These are phyloP conservation scores for Liriodendron chinense DNA, from an alignment of 164 flowering plant genomes.

Conservation along the genomic window DNA sequence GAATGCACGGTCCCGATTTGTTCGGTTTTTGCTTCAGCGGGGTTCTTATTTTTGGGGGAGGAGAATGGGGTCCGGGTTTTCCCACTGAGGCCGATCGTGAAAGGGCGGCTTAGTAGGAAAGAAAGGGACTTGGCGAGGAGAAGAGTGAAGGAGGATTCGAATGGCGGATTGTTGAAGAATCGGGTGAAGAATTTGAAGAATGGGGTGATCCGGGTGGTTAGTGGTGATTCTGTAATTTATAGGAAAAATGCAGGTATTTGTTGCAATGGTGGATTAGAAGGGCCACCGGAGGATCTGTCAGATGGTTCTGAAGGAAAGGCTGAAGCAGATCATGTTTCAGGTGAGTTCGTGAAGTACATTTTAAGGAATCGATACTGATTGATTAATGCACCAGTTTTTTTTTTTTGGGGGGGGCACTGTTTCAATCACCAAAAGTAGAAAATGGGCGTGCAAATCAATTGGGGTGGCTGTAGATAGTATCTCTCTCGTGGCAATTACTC, in stretches of 20 bases:
- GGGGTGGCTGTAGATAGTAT: not conserved
- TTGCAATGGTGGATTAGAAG: constrained; percentile 15
- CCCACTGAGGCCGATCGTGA: constrained; percentile 55
- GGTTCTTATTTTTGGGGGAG: constrained; percentile 73
- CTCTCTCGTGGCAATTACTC: not conserved
- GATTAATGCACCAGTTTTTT: not conserved
- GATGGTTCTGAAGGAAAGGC: constrained; percentile 27
- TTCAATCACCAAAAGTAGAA: not conserved
- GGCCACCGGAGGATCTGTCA: constrained; percentile 14
- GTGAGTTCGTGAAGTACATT: constrained; percentile 31
- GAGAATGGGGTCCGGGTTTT: constrained; percentile 77
- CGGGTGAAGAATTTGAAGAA: constrained; percentile 27
- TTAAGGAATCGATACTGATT: not conserved
- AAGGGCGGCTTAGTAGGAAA: constrained; percentile 41
- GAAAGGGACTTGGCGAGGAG: constrained; percentile 3
- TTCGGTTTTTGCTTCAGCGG: constrained; percentile 43
- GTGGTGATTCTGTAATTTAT: constrained; percentile 11
- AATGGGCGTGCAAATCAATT: not conserved
- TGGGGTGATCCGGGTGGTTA: constrained; percentile 25
- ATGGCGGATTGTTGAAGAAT: constrained; percentile 9
- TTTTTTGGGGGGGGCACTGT: not conserved
- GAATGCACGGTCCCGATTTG: constrained; percentile 59
- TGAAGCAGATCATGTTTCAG: constrained; percentile 24
- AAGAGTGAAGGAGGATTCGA: constrained; percentile 6
- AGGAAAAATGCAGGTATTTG: constrained; percentile 10